Conservation (phyloP, 768 basidiomycete genomes). For the Naganishia vaughanmartiniae region DNA sequence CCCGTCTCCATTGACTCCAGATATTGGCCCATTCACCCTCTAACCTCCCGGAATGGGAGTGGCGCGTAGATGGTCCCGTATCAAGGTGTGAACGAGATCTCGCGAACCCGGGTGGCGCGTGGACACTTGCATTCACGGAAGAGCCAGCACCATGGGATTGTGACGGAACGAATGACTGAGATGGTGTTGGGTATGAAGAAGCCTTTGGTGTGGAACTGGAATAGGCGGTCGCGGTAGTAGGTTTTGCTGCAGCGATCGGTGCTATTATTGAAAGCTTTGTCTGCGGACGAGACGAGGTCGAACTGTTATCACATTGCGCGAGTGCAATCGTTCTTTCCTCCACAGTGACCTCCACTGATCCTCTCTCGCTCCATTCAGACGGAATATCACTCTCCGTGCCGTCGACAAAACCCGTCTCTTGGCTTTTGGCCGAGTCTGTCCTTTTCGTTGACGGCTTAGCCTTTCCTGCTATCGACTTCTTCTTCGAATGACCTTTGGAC, state of each 20-base stretch:
- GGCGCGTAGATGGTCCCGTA: background rate
- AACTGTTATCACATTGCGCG: background rate
- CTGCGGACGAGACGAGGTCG: background rate
- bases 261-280: background rate
- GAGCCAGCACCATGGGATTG: constrained; percentile 14
- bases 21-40: constrained; percentile 8
- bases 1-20: constrained; percentile 20
- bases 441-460: background rate
- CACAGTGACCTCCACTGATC: background rate
- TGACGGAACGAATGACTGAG: constrained; percentile 15
- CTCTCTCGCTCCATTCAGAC: background rate
- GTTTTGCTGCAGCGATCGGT: background rate
- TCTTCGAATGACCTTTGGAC: background rate
- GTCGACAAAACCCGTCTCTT: background rate
- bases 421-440: background rate
- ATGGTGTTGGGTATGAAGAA: constrained; percentile 31
- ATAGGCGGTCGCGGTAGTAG: constrained; percentile 9
- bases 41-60: constrained; percentile 17
- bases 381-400: background rate
- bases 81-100: constrained; percentile 22
- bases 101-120: constrained; percentile 9
- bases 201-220: constrained; percentile 30
- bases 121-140: constrained; percentile 6
- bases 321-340: background rate
- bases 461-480: constrained; percentile 1